Conservation (phyloP, 2,329 filamentous ascomycete species). For the Botrytis elliptica region DNA sequence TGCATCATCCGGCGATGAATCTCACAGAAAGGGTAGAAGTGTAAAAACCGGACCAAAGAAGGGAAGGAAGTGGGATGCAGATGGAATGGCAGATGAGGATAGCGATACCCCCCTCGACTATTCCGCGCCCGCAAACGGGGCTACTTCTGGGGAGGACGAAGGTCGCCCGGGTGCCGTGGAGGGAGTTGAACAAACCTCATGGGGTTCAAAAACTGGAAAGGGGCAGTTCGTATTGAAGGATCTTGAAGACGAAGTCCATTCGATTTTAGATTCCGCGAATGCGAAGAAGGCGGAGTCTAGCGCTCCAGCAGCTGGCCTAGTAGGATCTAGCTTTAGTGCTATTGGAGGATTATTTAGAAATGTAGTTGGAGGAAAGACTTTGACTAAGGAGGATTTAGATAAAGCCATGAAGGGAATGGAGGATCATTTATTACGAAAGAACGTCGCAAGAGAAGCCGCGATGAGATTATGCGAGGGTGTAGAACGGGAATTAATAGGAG, state of each 20-base stretch:
- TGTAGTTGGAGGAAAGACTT: slow-evolving; percentile 87
- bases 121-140: slow-evolving; percentile 60
- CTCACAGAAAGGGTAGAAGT: slow-evolving; percentile 57
- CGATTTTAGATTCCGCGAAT: slow-evolving; percentile 80
- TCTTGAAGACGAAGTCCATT: slow-evolving; percentile 87
- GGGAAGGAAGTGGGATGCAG: slow-evolving; percentile 87
- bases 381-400: slow-evolving; percentile 84
- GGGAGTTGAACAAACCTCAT: slow-evolving; percentile 72
- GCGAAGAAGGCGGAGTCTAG: slow-evolving; percentile 53
- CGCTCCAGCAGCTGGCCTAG: slow-evolving; percentile 57
- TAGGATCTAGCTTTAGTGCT: slow-evolving; percentile 76
- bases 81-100: slow-evolving; percentile 79
- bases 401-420: slow-evolving; percentile 96
- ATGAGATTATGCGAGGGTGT: slow-evolving; percentile 88
- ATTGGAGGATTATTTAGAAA: slow-evolving; percentile 90
- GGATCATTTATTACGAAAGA: slow-evolving; percentile 90
- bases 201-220: slow-evolving; percentile 81
- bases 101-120: slow-evolving; percentile 83
- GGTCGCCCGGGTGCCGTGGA: slow-evolving; percentile 63
- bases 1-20: slow-evolving; percentile 82
- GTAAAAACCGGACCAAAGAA: slow-evolving; percentile 66
- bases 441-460: slow-evolving; percentile 92
- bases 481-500: slow-evolving; percentile 82
- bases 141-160: slow-evolving; percentile 54
- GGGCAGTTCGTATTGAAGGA: slow-evolving; percentile 95